phyloP scores from a whole-genome alignment of 2,329 filamentous ascomycete genomes.

The Ophiognomonia clavigignenti-juglandacearum region DNA sequence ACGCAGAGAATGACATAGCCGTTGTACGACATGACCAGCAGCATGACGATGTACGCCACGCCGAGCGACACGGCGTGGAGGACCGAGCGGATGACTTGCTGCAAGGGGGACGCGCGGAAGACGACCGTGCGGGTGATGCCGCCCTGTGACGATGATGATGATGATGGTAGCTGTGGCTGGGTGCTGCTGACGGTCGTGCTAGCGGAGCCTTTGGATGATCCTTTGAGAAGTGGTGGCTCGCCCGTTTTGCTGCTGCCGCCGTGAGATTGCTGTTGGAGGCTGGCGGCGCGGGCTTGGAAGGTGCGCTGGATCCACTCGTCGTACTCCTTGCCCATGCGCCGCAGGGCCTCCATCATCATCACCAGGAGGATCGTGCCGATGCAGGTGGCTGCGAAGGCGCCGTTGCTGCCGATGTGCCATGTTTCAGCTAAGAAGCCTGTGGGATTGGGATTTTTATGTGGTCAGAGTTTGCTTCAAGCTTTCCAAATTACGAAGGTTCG shows the following conservation, averaged over 20 bases:
- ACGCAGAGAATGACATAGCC: slow-evolving; percentile 40
- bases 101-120: slow-evolving; percentile 34
- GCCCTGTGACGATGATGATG: background rate
- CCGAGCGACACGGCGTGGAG: slow-evolving; percentile 37
- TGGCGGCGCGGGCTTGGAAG: slow-evolving; percentile 30
- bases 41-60: slow-evolving; percentile 39
- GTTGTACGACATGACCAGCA: slow-evolving; percentile 42
- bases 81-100: slow-evolving; percentile 34
- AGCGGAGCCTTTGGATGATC: slow-evolving; percentile 14
- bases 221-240: too few species aligned
- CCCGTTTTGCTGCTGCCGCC: too few species aligned
- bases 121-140: background rate
- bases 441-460: background rate
- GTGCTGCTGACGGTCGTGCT: slow-evolving; percentile 14
- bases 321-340: slow-evolving; percentile 37
- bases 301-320: slow-evolving; percentile 34
- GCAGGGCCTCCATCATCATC: slow-evolving; percentile 34
- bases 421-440: slow-evolving; percentile 33
- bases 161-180: background rate
- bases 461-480: too few species aligned
- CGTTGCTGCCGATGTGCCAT: slow-evolving; percentile 35
- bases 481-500: too few species aligned
- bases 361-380: slow-evolving; percentile 37
- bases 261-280: slow-evolving; percentile 11
- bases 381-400: slow-evolving; percentile 38